Percentiles rank a stretch among this genome's conserved stretches.
Conservation (phyloP, 768 basidiomycete species). For the Xerocomellus chrysenteron region DNA sequence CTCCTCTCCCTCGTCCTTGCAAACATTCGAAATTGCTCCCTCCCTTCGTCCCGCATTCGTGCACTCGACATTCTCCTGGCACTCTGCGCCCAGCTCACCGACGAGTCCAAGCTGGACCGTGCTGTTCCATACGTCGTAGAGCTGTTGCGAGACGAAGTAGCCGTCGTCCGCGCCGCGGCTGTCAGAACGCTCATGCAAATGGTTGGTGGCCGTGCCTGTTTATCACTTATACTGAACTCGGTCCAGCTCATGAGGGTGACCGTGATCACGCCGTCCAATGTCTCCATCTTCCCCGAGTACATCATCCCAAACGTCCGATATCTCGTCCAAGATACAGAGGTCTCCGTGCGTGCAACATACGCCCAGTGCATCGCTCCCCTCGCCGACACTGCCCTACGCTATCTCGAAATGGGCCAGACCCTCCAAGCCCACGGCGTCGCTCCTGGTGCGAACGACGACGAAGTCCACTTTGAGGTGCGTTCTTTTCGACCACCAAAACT, state of each 20-base stretch:
- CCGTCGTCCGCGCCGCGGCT: constrained; percentile 78
- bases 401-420: constrained; percentile 92
- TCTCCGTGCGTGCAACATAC: constrained; percentile 76
- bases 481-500: neutral
- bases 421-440: constrained; percentile 77
- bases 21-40: constrained; percentile 82
- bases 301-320: constrained; percentile 88
- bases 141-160: constrained; percentile 80
- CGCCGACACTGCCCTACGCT: constrained; percentile 82
- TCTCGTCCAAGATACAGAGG: constrained; percentile 79
- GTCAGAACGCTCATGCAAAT: constrained; percentile 79
- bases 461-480: constrained; percentile 76
- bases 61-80: constrained; percentile 87
- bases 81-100: constrained; percentile 76
- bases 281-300: constrained; percentile 89
- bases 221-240: constrained; percentile 22
- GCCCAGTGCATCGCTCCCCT: constrained; percentile 85
- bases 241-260: constrained; percentile 60
- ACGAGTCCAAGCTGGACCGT: constrained; percentile 93
- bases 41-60: constrained; percentile 83
- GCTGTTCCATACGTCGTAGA: constrained; percentile 92
- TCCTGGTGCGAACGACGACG: constrained; percentile 44
- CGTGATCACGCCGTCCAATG: constrained; percentile 62
- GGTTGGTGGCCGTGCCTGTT: constrained; percentile 44
- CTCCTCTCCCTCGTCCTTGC: constrained; percentile 85